These are phyloP conservation scores for Cutaneotrichosporon dermatis DNA, from an alignment of 1,284 basidiomycete genomes.

Conservation along the genomic window DNA sequence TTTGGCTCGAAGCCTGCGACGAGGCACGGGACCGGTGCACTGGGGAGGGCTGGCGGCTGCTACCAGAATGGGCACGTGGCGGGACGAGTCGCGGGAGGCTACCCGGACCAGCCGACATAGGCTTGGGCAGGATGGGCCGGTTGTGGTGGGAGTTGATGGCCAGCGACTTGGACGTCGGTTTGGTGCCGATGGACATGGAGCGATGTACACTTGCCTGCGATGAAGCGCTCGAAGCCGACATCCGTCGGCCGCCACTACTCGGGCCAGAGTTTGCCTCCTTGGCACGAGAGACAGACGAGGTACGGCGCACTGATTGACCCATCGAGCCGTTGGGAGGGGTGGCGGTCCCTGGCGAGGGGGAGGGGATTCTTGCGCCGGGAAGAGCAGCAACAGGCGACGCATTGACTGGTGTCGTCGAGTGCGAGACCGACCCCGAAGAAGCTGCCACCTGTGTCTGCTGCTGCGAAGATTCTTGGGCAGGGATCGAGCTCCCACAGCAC, in stretches of 20 bases:
- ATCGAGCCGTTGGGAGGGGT: conserved; percentile 11
- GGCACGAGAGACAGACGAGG: conserved; percentile 18
- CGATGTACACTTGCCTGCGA: conserved; percentile 26
- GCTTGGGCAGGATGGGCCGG: conserved; percentile 35
- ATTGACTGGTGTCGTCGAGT: background rate
- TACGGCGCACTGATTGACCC: conserved; percentile 9
- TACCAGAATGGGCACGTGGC: conserved; percentile 6
- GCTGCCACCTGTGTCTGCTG: background rate
- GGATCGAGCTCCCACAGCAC: conserved; percentile 11
- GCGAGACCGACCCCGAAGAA: background rate
- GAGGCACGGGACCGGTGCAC: conserved; percentile 13
- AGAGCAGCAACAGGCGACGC: conserved; percentile 5
- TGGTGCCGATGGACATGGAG: conserved; percentile 26
- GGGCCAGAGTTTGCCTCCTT: conserved; percentile 12
- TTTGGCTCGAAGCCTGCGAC: conserved; percentile 16
- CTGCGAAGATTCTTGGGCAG: background rate
- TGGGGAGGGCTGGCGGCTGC: conserved; percentile 15
- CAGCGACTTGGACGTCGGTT: conserved; percentile 32
- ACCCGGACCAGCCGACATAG: background rate
- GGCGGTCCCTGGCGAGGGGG: background rate
- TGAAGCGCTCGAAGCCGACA: conserved; percentile 26
- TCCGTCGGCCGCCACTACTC: conserved; percentile 14
- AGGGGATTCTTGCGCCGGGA: conserved; percentile 4
- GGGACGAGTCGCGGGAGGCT: conserved; percentile 5
- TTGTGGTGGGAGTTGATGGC: conserved; percentile 31